Percentiles rank a stretch among this genome's conserved stretches.
phyloP scores from a whole-genome alignment of 2,329 filamentous ascomycete species.

The Diaporthe sp. region DNA sequence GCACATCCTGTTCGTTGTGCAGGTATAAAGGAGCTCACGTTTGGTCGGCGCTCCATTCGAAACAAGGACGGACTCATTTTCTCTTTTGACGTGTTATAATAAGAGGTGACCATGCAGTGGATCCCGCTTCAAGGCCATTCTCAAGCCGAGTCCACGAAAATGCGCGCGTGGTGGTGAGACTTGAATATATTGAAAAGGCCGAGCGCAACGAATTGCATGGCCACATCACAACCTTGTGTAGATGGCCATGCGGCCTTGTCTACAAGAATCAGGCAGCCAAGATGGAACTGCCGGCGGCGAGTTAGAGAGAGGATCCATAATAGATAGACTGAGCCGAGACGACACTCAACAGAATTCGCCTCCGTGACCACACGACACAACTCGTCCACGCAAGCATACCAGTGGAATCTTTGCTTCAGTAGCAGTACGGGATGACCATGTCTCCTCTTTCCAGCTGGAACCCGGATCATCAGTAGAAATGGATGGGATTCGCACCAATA shows the following conservation, averaged over 20 bases:
- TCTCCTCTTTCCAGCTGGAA: background rate
- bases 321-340: background rate
- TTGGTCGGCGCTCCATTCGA: no score
- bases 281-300: background rate
- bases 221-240: background rate
- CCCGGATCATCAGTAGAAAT: background rate
- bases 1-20: background rate
- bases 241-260: no score
- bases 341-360: background rate
- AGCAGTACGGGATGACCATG: background rate
- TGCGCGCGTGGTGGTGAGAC: no score
- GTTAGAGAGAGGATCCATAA: background rate
- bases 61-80: background rate
- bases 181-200: no score
- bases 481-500: background rate
- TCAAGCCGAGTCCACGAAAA: background rate
- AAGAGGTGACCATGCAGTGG: background rate
- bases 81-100: background rate
- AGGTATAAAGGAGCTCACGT: background rate
- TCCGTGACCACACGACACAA: background rate
- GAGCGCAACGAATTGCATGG: no score
- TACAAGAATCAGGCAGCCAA: background rate
- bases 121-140: background rate
- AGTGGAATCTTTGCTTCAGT: background rate
- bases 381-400: background rate